Evolutionary conservation across 2,329 filamentous ascomycete species (phyloP).

Genomic region (Westerdykella sp.): DNA sequence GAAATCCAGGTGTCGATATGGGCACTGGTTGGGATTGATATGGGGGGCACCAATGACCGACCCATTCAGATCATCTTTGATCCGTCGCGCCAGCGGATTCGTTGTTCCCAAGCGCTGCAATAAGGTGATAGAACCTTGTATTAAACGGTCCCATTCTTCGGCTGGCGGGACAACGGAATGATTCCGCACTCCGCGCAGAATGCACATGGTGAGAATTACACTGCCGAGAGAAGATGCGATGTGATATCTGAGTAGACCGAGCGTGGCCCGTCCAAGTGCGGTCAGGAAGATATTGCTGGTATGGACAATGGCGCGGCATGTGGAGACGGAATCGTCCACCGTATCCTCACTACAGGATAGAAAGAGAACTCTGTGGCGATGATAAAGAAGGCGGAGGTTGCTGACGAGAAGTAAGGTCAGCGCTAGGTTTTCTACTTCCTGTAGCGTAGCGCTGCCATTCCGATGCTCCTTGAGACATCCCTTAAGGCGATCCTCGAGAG

Average conservation of each 20-base stretch:
- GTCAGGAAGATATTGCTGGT: slow-evolving; percentile 6
- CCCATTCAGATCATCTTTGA: neutral
- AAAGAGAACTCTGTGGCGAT: slow-evolving; percentile 18
- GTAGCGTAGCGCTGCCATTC: too few species aligned
- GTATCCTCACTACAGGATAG: slow-evolving; percentile 15
- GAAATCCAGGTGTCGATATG: slow-evolving; percentile 19
- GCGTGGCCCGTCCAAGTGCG: neutral
- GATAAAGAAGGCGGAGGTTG: slow-evolving; percentile 20
- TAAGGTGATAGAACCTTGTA: too few species aligned
- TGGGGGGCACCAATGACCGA: slow-evolving; percentile 9
- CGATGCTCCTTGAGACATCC: too few species aligned
- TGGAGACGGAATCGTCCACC: slow-evolving; percentile 9
- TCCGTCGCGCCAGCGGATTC: slow-evolving; percentile 5
- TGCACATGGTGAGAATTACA: slow-evolving; percentile 16
- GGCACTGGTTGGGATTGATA: slow-evolving; percentile 13
- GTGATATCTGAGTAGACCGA: slow-evolving; percentile 12
- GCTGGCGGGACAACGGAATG: too few species aligned
- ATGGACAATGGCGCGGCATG: slow-evolving; percentile 14
- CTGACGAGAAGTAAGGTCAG: slow-evolving; percentile 4
- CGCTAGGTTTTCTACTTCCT: too few species aligned
- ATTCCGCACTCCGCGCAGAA: slow-evolving; percentile 6
- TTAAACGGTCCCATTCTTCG: too few species aligned
- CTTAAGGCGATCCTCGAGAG: too few species aligned
- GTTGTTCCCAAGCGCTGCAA: slow-evolving; percentile 7
- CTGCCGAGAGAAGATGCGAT: slow-evolving; percentile 14